Base-by-base conservation (phyloP, 805 yeast species). In the Candida tallmaniae region DNA sequence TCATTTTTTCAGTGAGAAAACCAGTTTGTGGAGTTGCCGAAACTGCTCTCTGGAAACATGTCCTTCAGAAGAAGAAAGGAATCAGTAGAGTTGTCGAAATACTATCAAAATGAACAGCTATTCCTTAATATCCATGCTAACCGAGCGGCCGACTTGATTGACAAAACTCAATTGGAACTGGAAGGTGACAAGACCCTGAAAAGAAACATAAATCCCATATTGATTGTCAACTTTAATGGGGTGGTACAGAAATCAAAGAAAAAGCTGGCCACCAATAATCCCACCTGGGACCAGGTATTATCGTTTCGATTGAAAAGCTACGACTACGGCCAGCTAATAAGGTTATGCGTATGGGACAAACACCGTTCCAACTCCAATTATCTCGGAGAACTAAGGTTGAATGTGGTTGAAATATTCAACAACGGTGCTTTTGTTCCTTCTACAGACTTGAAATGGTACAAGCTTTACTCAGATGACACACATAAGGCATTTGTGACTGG, bases 401-500 rank as follows among this genome's bases (percentile, higher is more conserved):
- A 46, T 15, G 35, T 65, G 1, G 34, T 44, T 12, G 65, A 60
- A 12, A 26, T 63, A 4, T 66, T 66, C 39, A 32, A 38, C 6
- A 32, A 27, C 2, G 39, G 39, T 9, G 38, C 36, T 6, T 40
- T 52, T 33, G 27, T 27, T 5, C 28, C 40, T 19, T 40, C 42
- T 11, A 54, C 58, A 2, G 62, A 57, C 2, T 47, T 70, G 7
- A 57, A 62, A 32, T 74, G 77, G 77, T 67, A 62, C 44, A 59
- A 61, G 39, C 48, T 74, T 5, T 59, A 62, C 32, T 68, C 75
- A 6, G 63, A 63, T 15, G 54, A 50, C 27, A 48, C 56, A 1
- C 52, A 65, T 34, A 62, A 64, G 24, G 51, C 65, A 10, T 74
- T 60, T 46, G 70, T 72, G 9, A 70, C 76, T 1, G 79, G 79